phyloP scores from a whole-genome alignment of 805 yeast species.

The Grigorovia transvaalensis region DNA sequence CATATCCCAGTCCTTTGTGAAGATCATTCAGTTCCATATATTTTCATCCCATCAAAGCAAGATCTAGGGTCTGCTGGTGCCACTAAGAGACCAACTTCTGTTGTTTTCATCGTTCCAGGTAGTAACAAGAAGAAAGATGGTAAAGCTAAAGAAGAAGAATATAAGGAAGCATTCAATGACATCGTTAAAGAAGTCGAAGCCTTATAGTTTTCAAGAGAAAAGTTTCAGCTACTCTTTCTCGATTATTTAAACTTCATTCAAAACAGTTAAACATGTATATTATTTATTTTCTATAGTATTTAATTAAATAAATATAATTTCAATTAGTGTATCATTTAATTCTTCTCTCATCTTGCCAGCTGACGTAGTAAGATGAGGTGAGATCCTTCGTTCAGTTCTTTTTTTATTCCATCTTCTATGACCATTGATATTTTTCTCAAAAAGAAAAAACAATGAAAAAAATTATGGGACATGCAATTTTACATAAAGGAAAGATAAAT shows the following conservation, averaged over 20 bases:
- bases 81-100: constrained; percentile 97
- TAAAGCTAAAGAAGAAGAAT: constrained; percentile 66
- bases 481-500: not conserved
- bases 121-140: constrained; percentile 74
- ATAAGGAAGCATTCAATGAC: constrained; percentile 87
- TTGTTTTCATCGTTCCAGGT: constrained; percentile 95
- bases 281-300: not conserved
- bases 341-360: no score
- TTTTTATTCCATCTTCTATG: no score
- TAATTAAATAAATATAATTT: not conserved
- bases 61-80: constrained; percentile 98
- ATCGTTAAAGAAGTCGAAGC: constrained; percentile 74
- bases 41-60: constrained; percentile 94
- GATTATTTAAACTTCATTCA: not conserved
- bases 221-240: not conserved
- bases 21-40: constrained; percentile 81
- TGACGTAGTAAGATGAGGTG: no score
- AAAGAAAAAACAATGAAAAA: not conserved
- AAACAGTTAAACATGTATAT: not conserved
- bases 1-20: constrained; percentile 97
- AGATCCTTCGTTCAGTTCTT: no score
- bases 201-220: constrained; percentile 11
- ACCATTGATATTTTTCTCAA: not conserved
- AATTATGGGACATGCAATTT: not conserved
- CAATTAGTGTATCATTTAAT: not conserved